Conservation (phyloP, 2,329 filamentous ascomycete genomes). For the Phaeosphaeriaceae sp. region DNA sequence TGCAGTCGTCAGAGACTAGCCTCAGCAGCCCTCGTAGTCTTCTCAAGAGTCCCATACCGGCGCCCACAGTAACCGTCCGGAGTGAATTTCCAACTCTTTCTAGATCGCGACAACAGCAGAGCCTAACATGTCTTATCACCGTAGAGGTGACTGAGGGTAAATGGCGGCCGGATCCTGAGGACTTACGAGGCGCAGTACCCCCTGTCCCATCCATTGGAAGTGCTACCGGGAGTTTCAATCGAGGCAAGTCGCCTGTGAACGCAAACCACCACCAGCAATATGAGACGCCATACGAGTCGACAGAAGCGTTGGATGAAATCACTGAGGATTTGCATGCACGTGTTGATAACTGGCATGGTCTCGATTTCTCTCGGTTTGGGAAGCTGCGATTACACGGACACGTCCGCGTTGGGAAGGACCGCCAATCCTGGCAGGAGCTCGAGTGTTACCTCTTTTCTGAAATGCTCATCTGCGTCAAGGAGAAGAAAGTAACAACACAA, state of each 20-base stretch:
- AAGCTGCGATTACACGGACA: slow-evolving; percentile 89
- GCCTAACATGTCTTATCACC: slow-evolving; percentile 89
- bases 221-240: slow-evolving; percentile 53
- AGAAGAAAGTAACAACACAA: slow-evolving; percentile 74
- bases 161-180: slow-evolving; percentile 85
- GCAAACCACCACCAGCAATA: slow-evolving; percentile 42
- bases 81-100: slow-evolving; percentile 97
- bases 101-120: slow-evolving; percentile 91
- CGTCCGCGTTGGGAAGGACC: slow-evolving; percentile 93
- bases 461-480: slow-evolving; percentile 99
- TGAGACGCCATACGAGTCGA: slow-evolving; percentile 71
- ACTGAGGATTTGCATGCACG: slow-evolving; percentile 82
- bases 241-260: slow-evolving; percentile 65
- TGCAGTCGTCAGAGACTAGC: slow-evolving; percentile 93
- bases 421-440: slow-evolving; percentile 94
- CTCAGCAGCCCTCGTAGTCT: slow-evolving; percentile 73
- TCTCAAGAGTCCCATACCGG: slow-evolving; percentile 84
- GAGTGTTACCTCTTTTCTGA: slow-evolving; percentile 97
- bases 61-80: slow-evolving; percentile 89
- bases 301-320: slow-evolving; percentile 79
- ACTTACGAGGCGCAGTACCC: slow-evolving; percentile 63
- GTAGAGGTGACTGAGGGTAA: slow-evolving; percentile 92
- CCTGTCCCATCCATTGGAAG: slow-evolving; percentile 57
- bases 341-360: slow-evolving; percentile 98
- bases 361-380: slow-evolving; percentile 92